phyloP scores from a whole-genome alignment of 2,329 filamentous ascomycete species.

The Chaetothyriales sp. region DNA sequence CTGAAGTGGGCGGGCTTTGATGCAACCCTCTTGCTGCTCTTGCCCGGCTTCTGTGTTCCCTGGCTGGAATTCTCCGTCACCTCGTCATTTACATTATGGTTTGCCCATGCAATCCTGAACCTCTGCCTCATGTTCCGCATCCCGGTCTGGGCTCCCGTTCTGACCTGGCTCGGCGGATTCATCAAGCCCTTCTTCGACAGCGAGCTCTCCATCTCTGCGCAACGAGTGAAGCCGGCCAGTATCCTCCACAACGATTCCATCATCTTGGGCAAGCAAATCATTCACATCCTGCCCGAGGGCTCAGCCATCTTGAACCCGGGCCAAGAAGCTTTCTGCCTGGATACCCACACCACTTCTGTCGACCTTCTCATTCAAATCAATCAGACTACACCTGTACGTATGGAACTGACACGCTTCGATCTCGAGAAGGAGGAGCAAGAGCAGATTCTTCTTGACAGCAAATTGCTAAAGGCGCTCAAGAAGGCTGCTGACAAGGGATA shows the following conservation, averaged over 20 bases:
- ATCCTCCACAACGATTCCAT: conserved; percentile 86
- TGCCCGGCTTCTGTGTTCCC: conserved; percentile 80
- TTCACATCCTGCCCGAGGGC: conserved; percentile 94
- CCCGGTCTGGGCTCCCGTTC: conserved; percentile 51
- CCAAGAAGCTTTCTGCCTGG: conserved; percentile 67
- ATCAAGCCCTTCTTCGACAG: conserved; percentile 79
- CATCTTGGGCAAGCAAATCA: conserved; percentile 91
- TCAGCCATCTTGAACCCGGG: conserved; percentile 81
- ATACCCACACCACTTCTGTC: conserved; percentile 45
- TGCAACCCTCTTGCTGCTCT: conserved; percentile 69
- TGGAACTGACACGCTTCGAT: conserved; percentile 80
- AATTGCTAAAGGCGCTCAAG: conserved; percentile 62
- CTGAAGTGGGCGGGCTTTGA: conserved; percentile 89
- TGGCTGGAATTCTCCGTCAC: conserved; percentile 86
- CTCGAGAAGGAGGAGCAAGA: conserved; percentile 69
- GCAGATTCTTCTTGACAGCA: conserved; percentile 58
- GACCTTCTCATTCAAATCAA: conserved; percentile 82
- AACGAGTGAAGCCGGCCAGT: conserved; percentile 71
- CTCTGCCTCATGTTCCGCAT: conserved; percentile 89
- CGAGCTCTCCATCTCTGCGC: conserved; percentile 86
- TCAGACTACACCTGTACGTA: conserved; percentile 73
- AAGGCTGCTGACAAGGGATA: conserved; percentile 51
- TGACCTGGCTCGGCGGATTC: conserved; percentile 57
- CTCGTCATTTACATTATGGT: conserved; percentile 56
- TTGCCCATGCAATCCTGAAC: conserved; percentile 59